Base-by-base conservation (phyloP, 1,139 yeast genomes). In the Debaryomyces psychrophilus region DNA sequence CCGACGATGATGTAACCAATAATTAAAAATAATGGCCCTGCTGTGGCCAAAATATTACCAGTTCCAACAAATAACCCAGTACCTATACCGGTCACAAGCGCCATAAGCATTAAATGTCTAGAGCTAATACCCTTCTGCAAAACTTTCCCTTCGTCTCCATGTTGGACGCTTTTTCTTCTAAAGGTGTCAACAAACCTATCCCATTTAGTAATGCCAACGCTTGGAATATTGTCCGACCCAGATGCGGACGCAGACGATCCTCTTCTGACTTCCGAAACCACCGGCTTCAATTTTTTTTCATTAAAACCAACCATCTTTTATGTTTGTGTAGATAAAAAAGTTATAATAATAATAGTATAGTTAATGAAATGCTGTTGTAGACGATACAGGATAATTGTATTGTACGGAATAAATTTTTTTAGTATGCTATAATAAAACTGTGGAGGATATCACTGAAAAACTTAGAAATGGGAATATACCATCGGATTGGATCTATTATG, bases 51-150 rank as follows among this genome's bases (percentile, higher is more conserved):
- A 28, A 57, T 57, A 29, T 57, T 56, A 48, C 73, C 74, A 12
- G 70, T 58, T 44, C 75, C 75, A 40, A 70, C 76, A 52, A 69
- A 58, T 43, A 70, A 62, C 52, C 76, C 76, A 28, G 76, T 70
- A 50, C 76, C 76, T 37, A 70, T 62, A 53, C 76, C 76, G 34
- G 73, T 66, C 37, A 65, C 66, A 46, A 70, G 61, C 9, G 74
- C 69, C 65, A 70, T 68, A 41, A 65, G 56, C 18, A 62, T 60
- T 55, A 71, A 62, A 50, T 71, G 76, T 48, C 73, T 64, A 49
- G 57, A 57, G 43, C 65, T 60, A 50, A 70, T 65, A 43, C 65
- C 65, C 50, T 69, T 69, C 28, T 63, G 58, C 39, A 67, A 57
- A 41, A 58, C 68, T 44, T 60, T 60, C 43, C 71, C 70, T 14